Base-by-base conservation (phyloP, 352 stramenopile species). In the Globisporangium lucens region DNA sequence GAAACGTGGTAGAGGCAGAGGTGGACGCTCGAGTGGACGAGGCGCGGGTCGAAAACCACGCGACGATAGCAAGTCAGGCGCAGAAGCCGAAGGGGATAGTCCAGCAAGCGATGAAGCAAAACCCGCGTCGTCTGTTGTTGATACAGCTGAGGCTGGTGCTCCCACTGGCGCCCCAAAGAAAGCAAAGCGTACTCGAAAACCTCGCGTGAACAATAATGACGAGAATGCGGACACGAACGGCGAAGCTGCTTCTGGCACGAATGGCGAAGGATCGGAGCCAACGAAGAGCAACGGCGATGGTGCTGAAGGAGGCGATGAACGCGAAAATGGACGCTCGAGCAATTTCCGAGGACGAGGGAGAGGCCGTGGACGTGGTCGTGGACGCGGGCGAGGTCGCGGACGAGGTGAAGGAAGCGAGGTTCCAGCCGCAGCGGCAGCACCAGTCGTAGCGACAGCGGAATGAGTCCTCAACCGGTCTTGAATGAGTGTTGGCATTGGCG, bases 321-420 rank as follows among this genome's bases (percentile, higher is more conserved):
- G 46, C 13, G 38, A 65, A 33, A 43, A 57, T 47, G 15, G 43
- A 12, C 27, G 61, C 33, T 57, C 43, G 29, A 60, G 24, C 49
- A 75, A 73, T 2, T 38, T 24, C 3, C 79, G 78, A 66, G 80
- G 80, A 51, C 67, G 76, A 58, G 72, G 75, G 38, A 64, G 78
- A 63, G 73, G 73, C 35, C 70, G 75, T 57, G 77, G 60, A 27
- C 67, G 61, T 5, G 53, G 57, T 30, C 75, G 78, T 58, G 75
- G 73, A 38, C 68, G 77, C 65, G 74, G 75, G 17, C 70, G 76
- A 63, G 70, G 78, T 68, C 73, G 71, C 20, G 56, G 53, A 15
- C 64, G 68, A 35, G 57, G 68, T 24, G 33, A 68, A 33, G 49
- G 27, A 8, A 43, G 36, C 7, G 35, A 65, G 24, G 36, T 29